Percentiles rank a stretch among this genome's conserved stretches.
Evolutionary conservation across 1,139 yeast species (phyloP).

Genomic region (Fermentozyma sake): DNA sequence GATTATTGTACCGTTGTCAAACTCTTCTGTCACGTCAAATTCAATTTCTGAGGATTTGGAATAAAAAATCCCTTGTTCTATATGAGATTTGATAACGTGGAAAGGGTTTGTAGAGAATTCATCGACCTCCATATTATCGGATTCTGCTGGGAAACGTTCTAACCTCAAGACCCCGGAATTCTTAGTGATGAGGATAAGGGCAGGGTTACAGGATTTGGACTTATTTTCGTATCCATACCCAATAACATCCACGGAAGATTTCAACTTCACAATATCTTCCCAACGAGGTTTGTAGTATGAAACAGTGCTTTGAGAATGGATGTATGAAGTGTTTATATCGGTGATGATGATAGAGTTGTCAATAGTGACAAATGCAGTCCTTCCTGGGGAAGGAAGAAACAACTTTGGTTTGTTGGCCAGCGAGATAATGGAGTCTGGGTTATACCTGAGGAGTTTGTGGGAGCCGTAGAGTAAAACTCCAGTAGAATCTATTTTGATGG

Average conservation of each 20-base stretch:
- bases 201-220: constrained; percentile 27
- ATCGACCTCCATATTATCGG: constrained; percentile 11
- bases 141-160: constrained; percentile 35
- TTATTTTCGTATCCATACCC: constrained; percentile 58
- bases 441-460: constrained; percentile 39
- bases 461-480: constrained; percentile 59
- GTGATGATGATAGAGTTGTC: constrained; percentile 61
- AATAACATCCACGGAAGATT: constrained; percentile 47
- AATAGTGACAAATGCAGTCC: constrained; percentile 61
- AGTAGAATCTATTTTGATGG: constrained; percentile 50
- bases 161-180: constrained; percentile 62
- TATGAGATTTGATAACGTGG: constrained; percentile 57
- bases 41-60: constrained; percentile 45
- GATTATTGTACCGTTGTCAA: constrained; percentile 36
- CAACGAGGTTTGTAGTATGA: constrained; percentile 57
- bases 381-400: constrained; percentile 56
- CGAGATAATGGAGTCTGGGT: constrained; percentile 30
- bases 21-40: constrained; percentile 43
- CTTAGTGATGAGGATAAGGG: constrained; percentile 48
- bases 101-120: constrained; percentile 20
- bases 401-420: constrained; percentile 42
- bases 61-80: constrained; percentile 78
- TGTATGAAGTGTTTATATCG: constrained; percentile 49
- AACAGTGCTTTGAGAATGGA: constrained; percentile 17
- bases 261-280: constrained; percentile 72